Percentiles rank a stretch among this genome's conserved stretches.
Evolutionary conservation across 768 basidiomycete species (phyloP).

Genomic region (Phlebiopsis flavidoalba): DNA sequence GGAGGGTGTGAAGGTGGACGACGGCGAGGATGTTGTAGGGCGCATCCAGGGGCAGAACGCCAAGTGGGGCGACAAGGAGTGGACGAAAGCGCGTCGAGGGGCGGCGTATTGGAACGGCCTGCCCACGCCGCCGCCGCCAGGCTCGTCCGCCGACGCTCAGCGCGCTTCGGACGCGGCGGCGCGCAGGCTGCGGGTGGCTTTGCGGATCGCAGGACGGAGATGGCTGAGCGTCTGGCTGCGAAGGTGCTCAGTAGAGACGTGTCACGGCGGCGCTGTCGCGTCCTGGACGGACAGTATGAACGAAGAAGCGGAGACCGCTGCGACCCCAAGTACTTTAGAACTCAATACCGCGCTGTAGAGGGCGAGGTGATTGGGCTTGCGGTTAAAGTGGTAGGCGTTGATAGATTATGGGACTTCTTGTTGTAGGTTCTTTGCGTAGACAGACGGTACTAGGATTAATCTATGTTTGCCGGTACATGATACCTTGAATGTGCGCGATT

Average conservation of each 20-base stretch:
- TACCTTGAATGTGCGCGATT: not conserved
- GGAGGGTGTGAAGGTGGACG: constrained; percentile 39
- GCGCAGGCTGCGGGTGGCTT: not conserved
- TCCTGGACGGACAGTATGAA: constrained; percentile 35
- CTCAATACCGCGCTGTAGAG: constrained; percentile 80
- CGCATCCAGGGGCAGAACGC: constrained; percentile 37
- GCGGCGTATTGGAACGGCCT: constrained; percentile 67
- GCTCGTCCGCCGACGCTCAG: constrained; percentile 13
- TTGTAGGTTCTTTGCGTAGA: not conserved
- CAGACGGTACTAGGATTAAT: not conserved
- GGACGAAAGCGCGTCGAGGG: constrained; percentile 73
- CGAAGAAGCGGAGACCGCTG: constrained; percentile 36
- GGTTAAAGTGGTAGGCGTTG: constrained; percentile 19
- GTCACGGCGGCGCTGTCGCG: constrained; percentile 14
- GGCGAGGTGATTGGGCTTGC: constrained; percentile 67
- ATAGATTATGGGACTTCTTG: not conserved
- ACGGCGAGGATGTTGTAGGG: constrained; percentile 11
- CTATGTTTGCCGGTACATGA: not conserved
- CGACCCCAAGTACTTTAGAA: constrained; percentile 58
- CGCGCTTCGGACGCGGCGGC: not conserved
- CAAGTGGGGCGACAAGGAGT: constrained; percentile 80
- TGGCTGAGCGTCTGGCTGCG: constrained; percentile 34
- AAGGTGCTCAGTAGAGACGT: constrained; percentile 38
- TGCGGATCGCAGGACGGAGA: not conserved
- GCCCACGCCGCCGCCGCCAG: constrained; percentile 44